Evolutionary conservation across 306 rosid species (phyloP).

Genomic region (Quercus bicolor): DNA sequence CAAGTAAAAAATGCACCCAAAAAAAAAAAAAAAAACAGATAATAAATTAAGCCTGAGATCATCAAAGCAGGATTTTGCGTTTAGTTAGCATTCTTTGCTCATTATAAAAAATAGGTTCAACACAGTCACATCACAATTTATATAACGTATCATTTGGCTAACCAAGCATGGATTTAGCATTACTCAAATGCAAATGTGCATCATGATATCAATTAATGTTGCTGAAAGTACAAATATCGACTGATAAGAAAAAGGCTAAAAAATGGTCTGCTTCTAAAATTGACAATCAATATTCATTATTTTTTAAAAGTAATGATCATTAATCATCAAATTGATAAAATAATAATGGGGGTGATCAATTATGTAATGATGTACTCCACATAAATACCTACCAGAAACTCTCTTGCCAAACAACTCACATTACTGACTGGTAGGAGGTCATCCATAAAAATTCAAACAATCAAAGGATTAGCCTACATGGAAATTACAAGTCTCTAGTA

Average conservation of each 20-base stretch:
- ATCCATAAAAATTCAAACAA: neutral
- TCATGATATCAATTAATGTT: too few relatives aligned
- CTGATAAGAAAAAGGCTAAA: too few relatives aligned
- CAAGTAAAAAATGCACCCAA: neutral
- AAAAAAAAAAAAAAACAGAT: neutral
- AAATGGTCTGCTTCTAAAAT: too few relatives aligned
- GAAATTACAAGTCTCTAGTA: neutral
- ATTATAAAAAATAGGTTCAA: too few relatives aligned
- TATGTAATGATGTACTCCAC: neutral
- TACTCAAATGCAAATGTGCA: neutral
- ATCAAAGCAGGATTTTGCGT: neutral
- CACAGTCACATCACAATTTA: neutral
- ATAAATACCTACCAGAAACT: neutral
- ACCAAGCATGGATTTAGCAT: neutral
- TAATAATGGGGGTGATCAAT: neutral
- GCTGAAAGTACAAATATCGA: too few relatives aligned
- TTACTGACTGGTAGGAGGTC: neutral
- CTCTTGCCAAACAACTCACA: neutral
- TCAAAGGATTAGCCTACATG: neutral
- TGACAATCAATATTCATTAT: too few relatives aligned
- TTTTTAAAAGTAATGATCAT: too few relatives aligned
- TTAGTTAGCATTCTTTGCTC: too few relatives aligned
- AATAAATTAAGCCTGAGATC: neutral
- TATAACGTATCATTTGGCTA: neutral
- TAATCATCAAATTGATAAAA: neutral